These are phyloP conservation scores for Pezizomycotina sp. DNA, from an alignment of 2,329 filamentous ascomycete species.

Conservation along the genomic window DNA sequence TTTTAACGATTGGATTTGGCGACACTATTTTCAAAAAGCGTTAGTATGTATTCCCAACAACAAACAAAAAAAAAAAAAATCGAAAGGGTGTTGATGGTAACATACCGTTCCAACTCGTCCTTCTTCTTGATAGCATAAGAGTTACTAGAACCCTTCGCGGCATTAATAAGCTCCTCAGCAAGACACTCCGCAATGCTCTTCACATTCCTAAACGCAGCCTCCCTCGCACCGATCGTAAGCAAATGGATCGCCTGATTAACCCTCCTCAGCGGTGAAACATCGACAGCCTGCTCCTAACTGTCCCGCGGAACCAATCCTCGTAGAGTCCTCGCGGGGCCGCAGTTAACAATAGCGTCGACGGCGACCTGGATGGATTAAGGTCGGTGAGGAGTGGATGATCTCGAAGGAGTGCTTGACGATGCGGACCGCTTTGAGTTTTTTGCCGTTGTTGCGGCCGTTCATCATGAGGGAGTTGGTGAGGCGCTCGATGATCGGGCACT, in stretches of 20 bases:
- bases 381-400: constrained; percentile 99
- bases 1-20: constrained; percentile 99
- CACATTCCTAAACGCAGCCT: constrained; percentile 99
- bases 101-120: constrained; percentile 84
- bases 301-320: constrained; percentile 98
- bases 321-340: constrained; percentile 98
- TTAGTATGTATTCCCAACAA: constrained; percentile 4
- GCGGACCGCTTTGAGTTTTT: constrained; percentile 99
- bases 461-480: constrained; percentile 99
- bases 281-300: constrained; percentile 99
- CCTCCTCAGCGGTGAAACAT: constrained; percentile 97
- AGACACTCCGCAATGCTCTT: constrained; percentile 99
- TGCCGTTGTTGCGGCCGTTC: constrained; percentile 99
- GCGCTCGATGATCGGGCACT: constrained; percentile 99
- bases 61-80: neutral
- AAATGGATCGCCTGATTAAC: constrained; percentile 99
- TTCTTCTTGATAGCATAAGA: constrained; percentile 99
- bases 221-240: constrained; percentile 95
- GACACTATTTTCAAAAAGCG: constrained; percentile 41
- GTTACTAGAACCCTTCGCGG: constrained; percentile 99
- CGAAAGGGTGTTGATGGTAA: neutral
- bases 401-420: constrained; percentile 98
- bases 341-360: constrained; percentile 99
- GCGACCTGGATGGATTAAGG: constrained; percentile 99
- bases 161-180: constrained; percentile 99